phyloP scores from a whole-genome alignment of 2,329 filamentous ascomycete genomes.

The Alternaria sp. region DNA sequence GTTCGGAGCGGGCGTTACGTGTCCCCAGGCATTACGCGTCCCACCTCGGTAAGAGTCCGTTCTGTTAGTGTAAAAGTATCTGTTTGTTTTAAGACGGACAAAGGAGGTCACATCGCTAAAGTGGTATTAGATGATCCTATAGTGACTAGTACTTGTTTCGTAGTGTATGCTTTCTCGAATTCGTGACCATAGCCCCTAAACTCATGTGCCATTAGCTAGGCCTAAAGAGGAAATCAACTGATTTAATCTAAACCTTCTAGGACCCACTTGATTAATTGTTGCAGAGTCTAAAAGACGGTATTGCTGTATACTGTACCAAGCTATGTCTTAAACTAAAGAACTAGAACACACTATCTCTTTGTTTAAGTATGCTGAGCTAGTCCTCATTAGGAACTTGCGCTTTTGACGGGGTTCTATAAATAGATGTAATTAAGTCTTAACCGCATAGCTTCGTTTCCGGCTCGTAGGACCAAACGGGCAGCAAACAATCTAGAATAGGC shows the following conservation, averaged over 20 bases:
- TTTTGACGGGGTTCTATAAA: conserved; percentile 7
- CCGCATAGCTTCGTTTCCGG: conserved; percentile 8
- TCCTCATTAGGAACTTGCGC: not conserved
- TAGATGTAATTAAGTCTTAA: conserved; percentile 11
- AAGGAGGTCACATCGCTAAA: too few species aligned
- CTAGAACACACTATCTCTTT: not conserved
- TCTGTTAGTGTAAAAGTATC: too few species aligned
- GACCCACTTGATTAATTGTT: conserved; percentile 4
- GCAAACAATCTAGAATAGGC: conserved; percentile 4
- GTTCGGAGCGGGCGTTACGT: too few species aligned
- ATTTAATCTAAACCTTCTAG: conserved; percentile 1
- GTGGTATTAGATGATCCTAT: too few species aligned
- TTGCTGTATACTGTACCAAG: conserved; percentile 3
- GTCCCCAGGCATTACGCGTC: too few species aligned
- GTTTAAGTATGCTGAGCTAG: not conserved
- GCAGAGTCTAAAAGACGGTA: conserved; percentile 1
- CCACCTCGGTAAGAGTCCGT: too few species aligned
- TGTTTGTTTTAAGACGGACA: too few species aligned
- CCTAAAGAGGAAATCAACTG: not conserved
- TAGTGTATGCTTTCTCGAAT: too few species aligned
- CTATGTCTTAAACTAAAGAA: conserved; percentile 3
- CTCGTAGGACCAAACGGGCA: conserved; percentile 10
- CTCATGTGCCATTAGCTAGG: too few species aligned
- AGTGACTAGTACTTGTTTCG: too few species aligned
- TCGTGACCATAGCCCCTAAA: too few species aligned